These are phyloP conservation scores for Chrysophaeum taylorii DNA, from an alignment of 352 stramenopile species.

Conservation along the genomic window DNA sequence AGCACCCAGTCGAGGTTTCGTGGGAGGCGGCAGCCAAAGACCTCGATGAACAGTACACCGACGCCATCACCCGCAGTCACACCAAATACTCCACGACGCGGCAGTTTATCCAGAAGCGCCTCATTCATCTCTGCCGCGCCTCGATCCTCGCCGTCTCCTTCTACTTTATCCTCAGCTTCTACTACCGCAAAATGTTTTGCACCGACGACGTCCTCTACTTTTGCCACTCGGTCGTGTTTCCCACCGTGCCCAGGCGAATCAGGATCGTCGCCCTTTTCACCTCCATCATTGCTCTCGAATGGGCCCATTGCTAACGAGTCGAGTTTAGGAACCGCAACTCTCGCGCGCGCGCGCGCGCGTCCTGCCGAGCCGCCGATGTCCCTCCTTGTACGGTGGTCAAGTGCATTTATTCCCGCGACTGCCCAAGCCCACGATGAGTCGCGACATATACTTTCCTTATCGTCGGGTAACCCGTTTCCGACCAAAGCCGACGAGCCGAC, in stretches of 20 bases:
- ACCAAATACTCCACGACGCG: background rate
- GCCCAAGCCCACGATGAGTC: no score
- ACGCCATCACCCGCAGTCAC: background rate
- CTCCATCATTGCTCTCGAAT: background rate
- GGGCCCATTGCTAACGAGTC: background rate
- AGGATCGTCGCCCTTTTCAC: background rate
- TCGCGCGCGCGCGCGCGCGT: no score
- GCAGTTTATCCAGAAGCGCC: background rate
- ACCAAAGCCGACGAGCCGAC: no score
- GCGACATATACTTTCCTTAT: no score
- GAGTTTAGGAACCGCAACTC: no score
- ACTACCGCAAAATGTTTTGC: conserved; percentile 1
- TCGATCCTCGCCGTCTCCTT: background rate
- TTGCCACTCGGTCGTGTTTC: background rate
- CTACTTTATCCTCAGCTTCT: background rate
- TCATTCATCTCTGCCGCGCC: background rate
- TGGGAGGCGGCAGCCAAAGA: background rate
- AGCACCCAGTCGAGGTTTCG: background rate
- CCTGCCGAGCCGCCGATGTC: no score
- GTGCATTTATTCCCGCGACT: no score
- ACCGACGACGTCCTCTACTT: background rate
- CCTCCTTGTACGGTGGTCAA: no score
- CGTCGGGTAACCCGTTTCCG: no score
- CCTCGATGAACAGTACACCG: background rate
- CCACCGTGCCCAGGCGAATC: background rate